Conservation (phyloP, 176 grass and related monocot species). For the Oryza officinalis region DNA sequence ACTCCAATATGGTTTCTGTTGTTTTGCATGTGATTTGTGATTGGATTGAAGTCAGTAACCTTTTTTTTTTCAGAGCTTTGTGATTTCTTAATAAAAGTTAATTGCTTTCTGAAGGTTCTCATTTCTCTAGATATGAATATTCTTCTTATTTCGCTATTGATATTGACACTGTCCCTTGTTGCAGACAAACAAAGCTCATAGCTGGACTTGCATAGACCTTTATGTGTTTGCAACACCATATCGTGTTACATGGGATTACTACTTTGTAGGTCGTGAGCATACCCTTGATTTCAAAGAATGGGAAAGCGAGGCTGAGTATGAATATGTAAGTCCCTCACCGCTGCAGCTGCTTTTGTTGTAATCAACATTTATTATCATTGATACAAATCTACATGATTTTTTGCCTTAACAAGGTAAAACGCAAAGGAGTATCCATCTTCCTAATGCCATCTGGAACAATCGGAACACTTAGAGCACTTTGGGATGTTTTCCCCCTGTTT, state of each 20-base stretch:
- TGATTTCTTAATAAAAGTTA: neutral
- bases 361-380: conserved; percentile 9
- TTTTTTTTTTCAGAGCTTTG: neutral
- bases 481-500: conserved; percentile 94
- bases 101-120: neutral
- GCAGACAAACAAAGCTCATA: conserved; percentile 79
- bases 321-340: conserved; percentile 68
- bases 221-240: conserved; percentile 97
- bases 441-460: conserved; percentile 97
- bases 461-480: conserved; percentile 91
- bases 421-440: conserved; percentile 91
- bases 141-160: neutral
- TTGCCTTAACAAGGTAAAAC: conserved; percentile 70
- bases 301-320: conserved; percentile 85
- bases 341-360: conserved; percentile 8
- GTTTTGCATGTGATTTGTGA: neutral
- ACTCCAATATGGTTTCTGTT: neutral
- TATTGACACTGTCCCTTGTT: conserved; percentile 11
- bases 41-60: neutral
- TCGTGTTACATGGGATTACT: conserved; percentile 96
- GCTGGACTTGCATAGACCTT: conserved; percentile 97
- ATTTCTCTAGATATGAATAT: neutral
- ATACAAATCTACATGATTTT: conserved; percentile 4
- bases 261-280: conserved; percentile 85
- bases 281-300: conserved; percentile 88